A percentile compares a stretch with the other conserved stretches of the same genome.
Conservation (phyloP, 768 basidiomycete genomes). For the Kondoa subrosea region DNA sequence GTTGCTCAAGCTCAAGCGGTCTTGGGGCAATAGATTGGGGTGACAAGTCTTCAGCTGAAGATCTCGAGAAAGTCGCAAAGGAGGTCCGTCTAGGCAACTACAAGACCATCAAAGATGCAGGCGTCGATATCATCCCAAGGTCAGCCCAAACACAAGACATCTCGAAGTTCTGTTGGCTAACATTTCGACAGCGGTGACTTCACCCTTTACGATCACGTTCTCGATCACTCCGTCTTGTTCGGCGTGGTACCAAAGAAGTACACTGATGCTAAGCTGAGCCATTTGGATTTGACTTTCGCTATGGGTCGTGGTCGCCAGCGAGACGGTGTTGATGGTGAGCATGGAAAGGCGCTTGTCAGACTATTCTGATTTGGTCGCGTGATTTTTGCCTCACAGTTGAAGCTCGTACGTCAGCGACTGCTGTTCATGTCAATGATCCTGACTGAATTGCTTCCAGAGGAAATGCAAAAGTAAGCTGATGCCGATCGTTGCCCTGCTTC, state of each 20-base stretch:
- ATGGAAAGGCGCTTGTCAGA: conserved; percentile 9
- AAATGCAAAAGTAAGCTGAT: neutral
- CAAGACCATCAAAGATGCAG: conserved; percentile 62
- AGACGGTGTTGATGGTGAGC: conserved; percentile 67
- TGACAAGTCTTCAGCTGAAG: conserved; percentile 69
- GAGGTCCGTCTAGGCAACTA: conserved; percentile 77
- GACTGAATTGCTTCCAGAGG: neutral
- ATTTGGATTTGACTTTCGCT: conserved; percentile 91
- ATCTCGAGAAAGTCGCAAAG: conserved; percentile 71
- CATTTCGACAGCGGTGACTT: conserved; percentile 65
- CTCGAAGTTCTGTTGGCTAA: neutral
- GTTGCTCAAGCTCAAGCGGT: neutral
- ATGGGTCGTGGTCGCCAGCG: conserved; percentile 98
- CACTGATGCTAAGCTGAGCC: conserved; percentile 61
- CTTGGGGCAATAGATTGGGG: conserved; percentile 56
- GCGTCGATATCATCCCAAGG: conserved; percentile 86
- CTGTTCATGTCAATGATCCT: neutral
- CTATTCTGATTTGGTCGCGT: neutral
- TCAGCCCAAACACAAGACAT: too few relatives aligned
- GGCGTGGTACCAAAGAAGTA: conserved; percentile 94
- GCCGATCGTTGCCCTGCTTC: conserved; percentile 42
- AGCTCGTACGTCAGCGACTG: conserved; percentile 14
- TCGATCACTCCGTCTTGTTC: conserved; percentile 87
- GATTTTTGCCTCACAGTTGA: neutral
- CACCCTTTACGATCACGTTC: conserved; percentile 90